phyloP scores from a whole-genome alignment of 108 stramenopile species.

The Hondaea fermentalgiana region DNA sequence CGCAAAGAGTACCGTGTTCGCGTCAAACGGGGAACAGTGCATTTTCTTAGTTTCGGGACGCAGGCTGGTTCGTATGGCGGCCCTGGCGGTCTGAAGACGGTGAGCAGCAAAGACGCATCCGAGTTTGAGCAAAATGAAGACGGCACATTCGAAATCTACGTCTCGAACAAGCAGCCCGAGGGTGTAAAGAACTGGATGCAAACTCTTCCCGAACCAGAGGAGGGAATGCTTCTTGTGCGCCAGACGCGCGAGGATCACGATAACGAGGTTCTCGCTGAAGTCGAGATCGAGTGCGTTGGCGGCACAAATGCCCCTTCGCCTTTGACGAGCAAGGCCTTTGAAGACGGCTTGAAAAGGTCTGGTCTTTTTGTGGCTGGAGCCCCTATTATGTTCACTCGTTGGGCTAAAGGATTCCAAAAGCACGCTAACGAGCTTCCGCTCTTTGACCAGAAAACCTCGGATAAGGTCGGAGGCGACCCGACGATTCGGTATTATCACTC shows the following conservation, averaged over 20 bases:
- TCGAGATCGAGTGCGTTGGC: neutral
- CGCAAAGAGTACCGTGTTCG: neutral
- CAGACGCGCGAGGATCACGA: neutral
- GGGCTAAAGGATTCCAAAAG: neutral
- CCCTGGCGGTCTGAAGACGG: neutral
- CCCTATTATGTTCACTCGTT: neutral
- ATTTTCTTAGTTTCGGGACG: neutral
- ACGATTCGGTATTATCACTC: neutral
- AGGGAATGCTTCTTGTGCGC: neutral
- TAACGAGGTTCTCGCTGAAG: neutral
- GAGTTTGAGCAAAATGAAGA: constrained; percentile 2
- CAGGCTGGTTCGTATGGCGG: neutral
- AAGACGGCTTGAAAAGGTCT: neutral
- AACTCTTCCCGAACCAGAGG: neutral
- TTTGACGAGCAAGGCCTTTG: neutral
- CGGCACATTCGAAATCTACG: neutral
- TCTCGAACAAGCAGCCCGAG: neutral
- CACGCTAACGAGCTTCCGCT: neutral
- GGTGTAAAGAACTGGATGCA: neutral
- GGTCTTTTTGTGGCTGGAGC: neutral
- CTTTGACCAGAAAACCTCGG: neutral
- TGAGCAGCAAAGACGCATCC: neutral
- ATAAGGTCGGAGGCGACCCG: constrained; percentile 1
- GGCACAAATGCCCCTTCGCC: neutral
- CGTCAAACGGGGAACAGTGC: neutral